Evolutionary conservation across 2,329 filamentous ascomycete species (phyloP).

Genomic region (Neofusicoccum cordaticola): DNA sequence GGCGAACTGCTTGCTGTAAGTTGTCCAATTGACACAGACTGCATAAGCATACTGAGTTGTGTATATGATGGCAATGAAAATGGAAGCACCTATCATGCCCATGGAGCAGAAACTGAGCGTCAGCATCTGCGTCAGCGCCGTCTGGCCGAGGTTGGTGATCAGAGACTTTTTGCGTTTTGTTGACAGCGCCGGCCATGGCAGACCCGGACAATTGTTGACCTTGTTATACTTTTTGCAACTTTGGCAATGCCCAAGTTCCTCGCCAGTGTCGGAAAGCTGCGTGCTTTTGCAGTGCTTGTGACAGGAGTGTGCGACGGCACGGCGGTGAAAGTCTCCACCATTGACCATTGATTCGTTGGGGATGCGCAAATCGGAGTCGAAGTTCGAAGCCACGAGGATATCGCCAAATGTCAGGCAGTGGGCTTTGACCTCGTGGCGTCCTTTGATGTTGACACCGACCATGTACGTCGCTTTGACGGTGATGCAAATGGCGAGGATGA

Average conservation of each 20-base stretch:
- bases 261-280: constrained; percentile 20
- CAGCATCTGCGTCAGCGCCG: constrained; percentile 30
- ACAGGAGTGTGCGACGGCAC: constrained; percentile 26
- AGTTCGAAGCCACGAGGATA: constrained; percentile 29
- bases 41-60: constrained; percentile 10
- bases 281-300: constrained; percentile 31
- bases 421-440: constrained; percentile 27
- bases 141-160: constrained; percentile 30
- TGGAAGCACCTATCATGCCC: constrained; percentile 23
- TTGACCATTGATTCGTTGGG: constrained; percentile 33
- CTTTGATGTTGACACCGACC: constrained; percentile 26
- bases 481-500: constrained; percentile 27
- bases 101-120: constrained; percentile 18
- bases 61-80: constrained; percentile 23
- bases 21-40: constrained; percentile 5
- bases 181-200: constrained; percentile 29
- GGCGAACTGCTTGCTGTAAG: constrained; percentile 6
- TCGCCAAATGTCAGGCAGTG: constrained; percentile 32
- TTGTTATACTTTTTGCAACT: constrained; percentile 30
- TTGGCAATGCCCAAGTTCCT: constrained; percentile 34
- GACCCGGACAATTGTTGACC: constrained; percentile 23
- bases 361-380: constrained; percentile 27
- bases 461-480: constrained; percentile 31
- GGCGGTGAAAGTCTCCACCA: constrained; percentile 27
- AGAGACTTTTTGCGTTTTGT: constrained; percentile 32